Conservation (phyloP, 2,329 filamentous ascomycete genomes). For the Aspergillus calidoustus region DNA sequence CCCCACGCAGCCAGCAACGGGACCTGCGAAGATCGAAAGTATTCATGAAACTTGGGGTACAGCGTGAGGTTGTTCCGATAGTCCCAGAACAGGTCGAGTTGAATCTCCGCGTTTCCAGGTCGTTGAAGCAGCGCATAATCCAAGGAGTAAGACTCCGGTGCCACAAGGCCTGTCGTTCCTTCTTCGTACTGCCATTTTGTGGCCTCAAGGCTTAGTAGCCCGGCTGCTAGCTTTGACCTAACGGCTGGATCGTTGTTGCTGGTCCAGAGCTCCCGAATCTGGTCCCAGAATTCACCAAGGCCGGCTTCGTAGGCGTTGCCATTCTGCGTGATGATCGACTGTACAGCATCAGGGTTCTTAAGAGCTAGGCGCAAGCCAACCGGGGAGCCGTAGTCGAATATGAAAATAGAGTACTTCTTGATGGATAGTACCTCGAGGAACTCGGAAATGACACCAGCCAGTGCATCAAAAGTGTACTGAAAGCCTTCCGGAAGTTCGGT, state of each 20-base stretch:
- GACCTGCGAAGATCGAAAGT: conserved; percentile 55
- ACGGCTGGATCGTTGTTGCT: conserved; percentile 38
- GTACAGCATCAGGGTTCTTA: conserved; percentile 51
- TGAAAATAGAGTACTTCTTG: conserved; percentile 58
- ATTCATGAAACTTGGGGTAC: conserved; percentile 62
- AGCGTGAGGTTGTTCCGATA: conserved; percentile 59
- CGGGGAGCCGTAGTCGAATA: conserved; percentile 68
- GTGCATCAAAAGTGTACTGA: conserved; percentile 59
- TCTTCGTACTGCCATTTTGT: conserved; percentile 53
- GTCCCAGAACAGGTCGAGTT: conserved; percentile 62
- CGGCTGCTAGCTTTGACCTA: conserved; percentile 41
- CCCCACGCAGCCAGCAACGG: conserved; percentile 65
- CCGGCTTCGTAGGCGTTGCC: conserved; percentile 66
- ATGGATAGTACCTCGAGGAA: conserved; percentile 57
- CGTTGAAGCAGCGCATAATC: conserved; percentile 59
- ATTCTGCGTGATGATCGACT: conserved; percentile 63
- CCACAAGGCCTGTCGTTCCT: conserved; percentile 44
- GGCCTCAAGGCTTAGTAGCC: conserved; percentile 43
- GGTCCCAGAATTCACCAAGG: conserved; percentile 58
- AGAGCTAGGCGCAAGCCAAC: conserved; percentile 60
- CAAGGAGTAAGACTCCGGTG: conserved; percentile 54
- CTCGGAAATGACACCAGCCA: conserved; percentile 53
- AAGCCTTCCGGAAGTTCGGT: conserved; percentile 55
- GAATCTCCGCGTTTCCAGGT: conserved; percentile 56
- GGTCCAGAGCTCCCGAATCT: conserved; percentile 54